Evolutionary conservation across 2,329 filamentous ascomycete genomes (phyloP), one percentile per base, ranked within the genome.

Genomic region (Cryphonectria parasitica): DNA sequence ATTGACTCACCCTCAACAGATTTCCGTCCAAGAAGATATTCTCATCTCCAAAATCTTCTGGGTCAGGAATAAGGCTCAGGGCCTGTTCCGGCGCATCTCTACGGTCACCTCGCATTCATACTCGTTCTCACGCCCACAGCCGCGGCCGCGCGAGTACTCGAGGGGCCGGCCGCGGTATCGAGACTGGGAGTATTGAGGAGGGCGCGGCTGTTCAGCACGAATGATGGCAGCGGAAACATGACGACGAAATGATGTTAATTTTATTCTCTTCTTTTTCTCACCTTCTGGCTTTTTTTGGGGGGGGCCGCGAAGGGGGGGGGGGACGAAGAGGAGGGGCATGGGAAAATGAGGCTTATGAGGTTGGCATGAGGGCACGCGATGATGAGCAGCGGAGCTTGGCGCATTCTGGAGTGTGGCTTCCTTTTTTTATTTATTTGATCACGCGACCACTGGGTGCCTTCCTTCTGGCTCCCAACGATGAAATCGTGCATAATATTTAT

Each of bases 111-210:
- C 45, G 8, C 45, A 49, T n/a, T 49, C 64, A 22, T 43, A 54
- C 52, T 39, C 36, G 34, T 52, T 43, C 52, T 54, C 31, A 54
- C 58, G 39, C 28, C 61, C 31, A 39, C 28, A 39, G 8, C 60
- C 34, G 36, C 60, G 22, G 2, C 36, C 39, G 39, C 61, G 61
- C n/a, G 61, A 45, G 41, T 43, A n/a, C n/a, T 43, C 36, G 45
- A 63, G 71, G 43, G 71, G 71, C 34, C 71, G 71, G 36, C 62
- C 39, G 25, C 43, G 65, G n/a, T 66, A 68, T 22, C 71, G 68
- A 31, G 68, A 72, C n/a, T 70, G 66, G 54, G 65, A 68, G 25
- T 54, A 66, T 28, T 66, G 39, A 36, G 13, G 25, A 17, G 22
- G 25, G 34, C n/a, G 13, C 34, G 34, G 34, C 34, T 43, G 10